Base-by-base conservation (phyloP, 2,329 filamentous ascomycete genomes). In the Fusarium oligoseptatum region DNA sequence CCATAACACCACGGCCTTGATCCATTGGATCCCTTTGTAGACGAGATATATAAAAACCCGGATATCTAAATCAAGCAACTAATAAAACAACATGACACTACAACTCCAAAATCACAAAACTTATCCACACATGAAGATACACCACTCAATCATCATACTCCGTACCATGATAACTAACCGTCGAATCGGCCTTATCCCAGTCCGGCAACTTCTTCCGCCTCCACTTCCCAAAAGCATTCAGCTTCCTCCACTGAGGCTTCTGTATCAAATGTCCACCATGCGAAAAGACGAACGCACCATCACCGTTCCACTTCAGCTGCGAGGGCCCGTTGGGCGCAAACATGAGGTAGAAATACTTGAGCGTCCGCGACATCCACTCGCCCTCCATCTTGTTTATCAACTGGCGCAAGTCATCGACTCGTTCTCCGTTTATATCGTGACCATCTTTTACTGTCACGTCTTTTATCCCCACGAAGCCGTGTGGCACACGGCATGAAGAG, bases 351-450 rank as follows among this genome's bases (percentile, higher is more conserved):
- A 89, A 86, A 81, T 97, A 97, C 87, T 97, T 97, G 82, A 97
- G 81, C 72, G 95, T 93, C 85, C 97, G 95, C 0, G 95, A 94
- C 81, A 97, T 95, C 86, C 93, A 92, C 84, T 97, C 97, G 78
- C 93, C 95, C 84, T 97, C 94, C 87, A 96, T 93, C 81, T 92
- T 92, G 81, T 97, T 90, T 48, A 83, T 82, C 68, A 88, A 90
- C 0, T 36, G 12, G 9, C 20, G 15, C 1, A 17, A 83, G 82
- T 1, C 93, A 93, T 14, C 27, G 60, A 61, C 41, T 11, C 93
- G 94, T 34, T 85, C 20, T 7, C 60, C 60, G 8, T 55, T 6
- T 3, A 64, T 8, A 10, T 58, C 62, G 5, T 7, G 4, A 5
- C 70, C 86, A 4, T 79, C 77, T 4, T 83, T 84, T 75, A 93